These are phyloP conservation scores for Filobasidium floriforme DNA, from an alignment of 768 basidiomycete genomes.

Conservation along the genomic window DNA sequence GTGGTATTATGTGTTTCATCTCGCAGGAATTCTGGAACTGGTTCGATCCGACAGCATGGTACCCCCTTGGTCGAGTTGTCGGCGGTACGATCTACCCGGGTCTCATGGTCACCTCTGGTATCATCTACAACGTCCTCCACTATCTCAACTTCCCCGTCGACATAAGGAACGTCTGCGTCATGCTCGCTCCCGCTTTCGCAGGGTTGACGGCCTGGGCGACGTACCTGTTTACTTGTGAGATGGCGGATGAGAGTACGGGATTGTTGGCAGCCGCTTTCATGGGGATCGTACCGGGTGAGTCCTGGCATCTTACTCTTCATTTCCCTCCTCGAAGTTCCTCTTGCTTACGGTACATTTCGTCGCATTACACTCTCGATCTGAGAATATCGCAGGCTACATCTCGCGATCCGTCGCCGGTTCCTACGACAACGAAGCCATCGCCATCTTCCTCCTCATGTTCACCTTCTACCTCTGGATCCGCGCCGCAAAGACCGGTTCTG, in stretches of 20 bases:
- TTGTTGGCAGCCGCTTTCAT: constrained; percentile 97
- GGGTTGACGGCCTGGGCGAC: constrained; percentile 95
- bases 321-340: background rate
- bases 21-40: constrained; percentile 98
- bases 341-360: background rate
- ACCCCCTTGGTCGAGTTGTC: constrained; percentile 94
- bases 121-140: constrained; percentile 88
- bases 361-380: background rate
- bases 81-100: constrained; percentile 98
- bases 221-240: constrained; percentile 94
- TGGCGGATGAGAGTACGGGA: constrained; percentile 91
- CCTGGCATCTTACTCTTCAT: background rate
- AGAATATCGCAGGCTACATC: constrained; percentile 63
- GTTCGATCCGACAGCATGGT: constrained; percentile 99
- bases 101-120: constrained; percentile 93
- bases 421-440: constrained; percentile 99
- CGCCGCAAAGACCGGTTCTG: constrained; percentile 87
- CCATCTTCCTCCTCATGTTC: constrained; percentile 99
- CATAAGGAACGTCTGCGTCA: constrained; percentile 91
- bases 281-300: constrained; percentile 72
- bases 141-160: constrained; percentile 89
- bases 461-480: constrained; percentile 97
- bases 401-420: constrained; percentile 98
- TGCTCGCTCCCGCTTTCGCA: constrained; percentile 93
- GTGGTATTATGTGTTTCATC: no score